These are phyloP conservation scores for Gleditsia sinensis DNA, from an alignment of 306 rosid species.

Conservation along the genomic window DNA sequence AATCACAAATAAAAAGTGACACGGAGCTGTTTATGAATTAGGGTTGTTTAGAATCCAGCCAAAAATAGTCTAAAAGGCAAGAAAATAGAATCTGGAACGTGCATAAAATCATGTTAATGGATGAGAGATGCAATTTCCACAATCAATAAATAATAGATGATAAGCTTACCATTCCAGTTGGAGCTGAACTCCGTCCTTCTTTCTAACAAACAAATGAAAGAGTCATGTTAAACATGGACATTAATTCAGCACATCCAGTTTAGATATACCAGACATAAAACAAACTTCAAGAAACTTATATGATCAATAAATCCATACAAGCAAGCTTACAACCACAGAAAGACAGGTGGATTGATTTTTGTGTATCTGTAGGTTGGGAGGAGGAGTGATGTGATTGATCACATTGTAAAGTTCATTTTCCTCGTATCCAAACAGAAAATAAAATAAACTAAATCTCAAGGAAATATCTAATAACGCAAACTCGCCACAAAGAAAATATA, in stretches of 20 bases:
- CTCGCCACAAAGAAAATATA: slow-evolving; percentile 16
- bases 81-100: not conserved
- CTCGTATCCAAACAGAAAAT: not conserved
- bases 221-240: slow-evolving; percentile 31
- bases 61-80: not conserved
- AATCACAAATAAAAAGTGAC: not conserved
- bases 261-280: slow-evolving; percentile 19
- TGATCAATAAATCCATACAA: not conserved
- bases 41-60: no score
- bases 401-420: not conserved
- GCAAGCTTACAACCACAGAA: not conserved
- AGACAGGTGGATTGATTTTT: slow-evolving; percentile 15
- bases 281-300: slow-evolving; percentile 21
- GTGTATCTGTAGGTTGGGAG: not conserved
- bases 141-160: slow-evolving; percentile 31
- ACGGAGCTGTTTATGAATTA: no score
- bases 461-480: slow-evolving; percentile 13
- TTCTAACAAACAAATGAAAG: slow-evolving; percentile 54
- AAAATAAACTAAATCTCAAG: not conserved
- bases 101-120: not conserved
- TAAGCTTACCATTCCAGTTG: slow-evolving; percentile 91
- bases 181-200: slow-evolving; percentile 83
- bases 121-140: slow-evolving; percentile 1
- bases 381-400: slow-evolving; percentile 4
- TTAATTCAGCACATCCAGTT: slow-evolving; percentile 30